Conservation (phyloP, 371 early-diverging fungal genomes). For the Mortierella sp. region DNA sequence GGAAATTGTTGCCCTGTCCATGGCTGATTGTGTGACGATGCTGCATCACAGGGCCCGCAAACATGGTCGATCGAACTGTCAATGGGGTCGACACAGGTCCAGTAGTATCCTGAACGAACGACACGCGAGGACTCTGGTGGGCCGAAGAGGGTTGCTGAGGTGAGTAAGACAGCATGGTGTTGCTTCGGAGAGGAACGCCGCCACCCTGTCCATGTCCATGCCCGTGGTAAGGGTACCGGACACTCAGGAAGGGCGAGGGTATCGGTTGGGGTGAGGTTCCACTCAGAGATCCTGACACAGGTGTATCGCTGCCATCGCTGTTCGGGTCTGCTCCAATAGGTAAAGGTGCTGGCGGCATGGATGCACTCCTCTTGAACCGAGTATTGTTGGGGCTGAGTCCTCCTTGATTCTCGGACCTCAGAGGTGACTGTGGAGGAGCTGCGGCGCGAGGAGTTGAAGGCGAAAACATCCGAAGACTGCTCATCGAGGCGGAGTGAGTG, state of each 20-base stretch:
- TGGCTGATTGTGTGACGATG: conserved; percentile 49
- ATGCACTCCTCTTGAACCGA: conserved; percentile 42
- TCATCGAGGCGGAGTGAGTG: conserved; percentile 23
- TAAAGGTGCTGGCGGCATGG: conserved; percentile 46
- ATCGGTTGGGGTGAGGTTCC: conserved; percentile 13
- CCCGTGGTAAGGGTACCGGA: conserved; percentile 15
- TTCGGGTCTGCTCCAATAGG: conserved; percentile 5
- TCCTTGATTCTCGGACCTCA: neutral
- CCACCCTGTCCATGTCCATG: no score
- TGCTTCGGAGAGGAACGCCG: neutral
- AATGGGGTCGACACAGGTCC: conserved; percentile 10
- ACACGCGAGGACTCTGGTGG: conserved; percentile 43
- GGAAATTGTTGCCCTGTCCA: conserved; percentile 38
- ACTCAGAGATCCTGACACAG: neutral
- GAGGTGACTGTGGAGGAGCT: neutral
- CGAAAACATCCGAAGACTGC: conserved; percentile 26
- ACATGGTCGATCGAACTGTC: conserved; percentile 36
- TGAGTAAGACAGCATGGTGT: neutral
- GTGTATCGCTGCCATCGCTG: neutral
- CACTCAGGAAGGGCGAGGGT: conserved; percentile 29
- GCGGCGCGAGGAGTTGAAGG: conserved; percentile 26
- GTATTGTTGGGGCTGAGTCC: conserved; percentile 18
- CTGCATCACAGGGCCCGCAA: conserved; percentile 27
- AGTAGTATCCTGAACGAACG: conserved; percentile 31
- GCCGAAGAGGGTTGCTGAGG: conserved; percentile 17